A percentile compares a stretch with the other conserved stretches of the same genome.
Evolutionary conservation across 2,329 filamentous ascomycete species (phyloP).

Genomic region (Zelopaecilomyces penicillatus): DNA sequence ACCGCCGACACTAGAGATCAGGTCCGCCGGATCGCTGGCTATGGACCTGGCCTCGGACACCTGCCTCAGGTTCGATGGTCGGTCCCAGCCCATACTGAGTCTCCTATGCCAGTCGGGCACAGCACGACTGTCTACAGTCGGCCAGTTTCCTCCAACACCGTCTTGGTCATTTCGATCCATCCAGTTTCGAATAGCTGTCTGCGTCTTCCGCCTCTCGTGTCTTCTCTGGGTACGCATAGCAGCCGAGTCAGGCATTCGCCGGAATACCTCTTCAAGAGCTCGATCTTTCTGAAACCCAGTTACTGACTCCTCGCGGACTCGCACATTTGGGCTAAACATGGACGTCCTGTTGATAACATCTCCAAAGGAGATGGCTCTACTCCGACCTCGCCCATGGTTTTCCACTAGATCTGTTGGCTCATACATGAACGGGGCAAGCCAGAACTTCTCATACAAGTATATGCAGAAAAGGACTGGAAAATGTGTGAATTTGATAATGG

Average conservation of each 20-base stretch:
- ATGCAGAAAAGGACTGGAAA: slow-evolving; percentile 81
- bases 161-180: slow-evolving; percentile 64
- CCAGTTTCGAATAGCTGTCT: slow-evolving; percentile 80
- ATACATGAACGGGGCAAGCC: slow-evolving; percentile 67
- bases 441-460: slow-evolving; percentile 75
- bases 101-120: slow-evolving; percentile 42
- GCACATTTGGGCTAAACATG: slow-evolving; percentile 64
- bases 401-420: slow-evolving; percentile 84
- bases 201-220: slow-evolving; percentile 62
- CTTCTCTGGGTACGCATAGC: slow-evolving; percentile 51
- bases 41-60: slow-evolving; percentile 51
- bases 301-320: slow-evolving; percentile 77
- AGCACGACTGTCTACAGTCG: slow-evolving; percentile 36
- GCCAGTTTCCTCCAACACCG: slow-evolving; percentile 40
- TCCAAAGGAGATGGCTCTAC: slow-evolving; percentile 46
- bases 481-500: slow-evolving; percentile 84
- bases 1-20: slow-evolving; percentile 45
- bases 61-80: slow-evolving; percentile 37
- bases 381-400: slow-evolving; percentile 45
- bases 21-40: slow-evolving; percentile 56
- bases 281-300: slow-evolving; percentile 83
- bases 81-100: slow-evolving; percentile 43
- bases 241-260: slow-evolving; percentile 58
- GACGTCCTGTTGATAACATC: slow-evolving; percentile 48
- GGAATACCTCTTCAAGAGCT: slow-evolving; percentile 85